These are phyloP conservation scores for Rosa multiflora DNA, from an alignment of 306 rosid species.

Conservation along the genomic window DNA sequence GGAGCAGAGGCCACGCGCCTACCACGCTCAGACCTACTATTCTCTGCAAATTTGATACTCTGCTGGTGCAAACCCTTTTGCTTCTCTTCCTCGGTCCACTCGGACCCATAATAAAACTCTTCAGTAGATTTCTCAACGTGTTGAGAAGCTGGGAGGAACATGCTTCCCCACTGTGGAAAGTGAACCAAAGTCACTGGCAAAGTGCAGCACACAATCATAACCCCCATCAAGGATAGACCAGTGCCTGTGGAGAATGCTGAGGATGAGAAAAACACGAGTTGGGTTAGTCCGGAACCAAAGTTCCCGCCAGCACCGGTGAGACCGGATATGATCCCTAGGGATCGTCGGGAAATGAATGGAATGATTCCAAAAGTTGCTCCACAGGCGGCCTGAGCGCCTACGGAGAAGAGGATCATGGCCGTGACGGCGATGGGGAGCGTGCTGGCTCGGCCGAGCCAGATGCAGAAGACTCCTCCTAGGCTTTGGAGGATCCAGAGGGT, in stretches of 20 bases:
- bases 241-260: conserved; percentile 44
- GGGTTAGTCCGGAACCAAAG: conserved; percentile 86
- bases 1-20: conserved; percentile 58
- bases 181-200: conserved; percentile 69
- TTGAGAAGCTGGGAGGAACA: conserved; percentile 71
- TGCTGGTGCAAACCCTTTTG: conserved; percentile 55
- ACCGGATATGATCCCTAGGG: conserved; percentile 74
- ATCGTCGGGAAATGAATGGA: conserved; percentile 80
- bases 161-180: conserved; percentile 94
- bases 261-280: conserved; percentile 67
- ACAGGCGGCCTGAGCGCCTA: conserved; percentile 94
- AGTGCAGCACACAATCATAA: conserved; percentile 74
- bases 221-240: conserved; percentile 71
- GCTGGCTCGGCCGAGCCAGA: conserved; percentile 79
- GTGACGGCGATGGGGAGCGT: conserved; percentile 57
- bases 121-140: conserved; percentile 47
- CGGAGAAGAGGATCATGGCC: conserved; percentile 81
- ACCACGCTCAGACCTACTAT: conserved; percentile 84
- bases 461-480: conserved; percentile 72
- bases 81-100: conserved; percentile 75
- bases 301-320: conserved; percentile 85
- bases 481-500: conserved; percentile 79
- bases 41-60: conserved; percentile 86
- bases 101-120: conserved; percentile 63
- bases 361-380: conserved; percentile 87